Evolutionary conservation across 2,329 filamentous ascomycete genomes (phyloP).

Genomic region (Colletotrichum karsti): DNA sequence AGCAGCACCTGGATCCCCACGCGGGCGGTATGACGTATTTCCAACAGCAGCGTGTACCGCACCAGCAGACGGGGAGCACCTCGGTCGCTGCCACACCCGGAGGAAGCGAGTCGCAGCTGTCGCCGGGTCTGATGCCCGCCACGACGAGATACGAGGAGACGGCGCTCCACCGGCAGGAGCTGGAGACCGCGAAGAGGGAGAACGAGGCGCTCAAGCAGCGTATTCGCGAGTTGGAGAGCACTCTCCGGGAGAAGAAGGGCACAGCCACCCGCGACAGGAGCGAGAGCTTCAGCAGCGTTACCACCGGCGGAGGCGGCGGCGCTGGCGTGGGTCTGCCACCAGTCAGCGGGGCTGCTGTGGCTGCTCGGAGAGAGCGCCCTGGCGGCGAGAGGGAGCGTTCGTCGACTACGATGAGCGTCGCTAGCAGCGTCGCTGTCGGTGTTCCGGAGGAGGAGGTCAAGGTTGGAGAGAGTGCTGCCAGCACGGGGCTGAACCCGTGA

Average conservation of each 20-base stretch:
- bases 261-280: constrained; percentile 55
- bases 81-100: constrained; percentile 47
- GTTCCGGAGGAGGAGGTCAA: constrained; percentile 68
- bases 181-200: constrained; percentile 69
- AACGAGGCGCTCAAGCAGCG: constrained; percentile 69
- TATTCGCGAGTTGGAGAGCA: constrained; percentile 69
- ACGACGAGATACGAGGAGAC: constrained; percentile 71
- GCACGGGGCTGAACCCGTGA: constrained; percentile 42
- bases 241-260: constrained; percentile 59
- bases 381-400: constrained; percentile 53
- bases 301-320: constrained; percentile 48
- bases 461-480: constrained; percentile 70
- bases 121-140: constrained; percentile 63
- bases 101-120: constrained; percentile 52
- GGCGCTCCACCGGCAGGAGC: constrained; percentile 65
- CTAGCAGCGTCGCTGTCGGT: constrained; percentile 57
- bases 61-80: constrained; percentile 39
- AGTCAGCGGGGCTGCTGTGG: constrained; percentile 48
- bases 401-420: constrained; percentile 49
- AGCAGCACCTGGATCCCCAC: constrained; percentile 40
- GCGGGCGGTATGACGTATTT: constrained; percentile 57
- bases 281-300: constrained; percentile 62
- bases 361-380: constrained; percentile 50
- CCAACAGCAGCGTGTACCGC: constrained; percentile 42
- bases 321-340: constrained; percentile 34